Evolutionary conservation across 352 stramenopile genomes (phyloP).

Genomic region (Thalassiosira sp.): DNA sequence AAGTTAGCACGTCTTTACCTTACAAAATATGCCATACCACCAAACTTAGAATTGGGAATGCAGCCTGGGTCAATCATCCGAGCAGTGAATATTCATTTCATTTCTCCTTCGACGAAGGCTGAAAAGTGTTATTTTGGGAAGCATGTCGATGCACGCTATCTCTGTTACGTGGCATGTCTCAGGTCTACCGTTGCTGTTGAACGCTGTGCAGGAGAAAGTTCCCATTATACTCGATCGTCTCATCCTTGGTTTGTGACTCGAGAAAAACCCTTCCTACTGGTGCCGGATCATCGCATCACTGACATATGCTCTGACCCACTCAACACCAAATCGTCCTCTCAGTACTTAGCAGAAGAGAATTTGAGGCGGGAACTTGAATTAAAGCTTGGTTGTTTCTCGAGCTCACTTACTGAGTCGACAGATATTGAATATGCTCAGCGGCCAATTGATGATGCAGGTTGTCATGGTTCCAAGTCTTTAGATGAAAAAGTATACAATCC

Average conservation of each 20-base stretch:
- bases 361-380: conserved; percentile 28
- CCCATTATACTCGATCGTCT: not conserved
- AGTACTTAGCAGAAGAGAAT: conserved; percentile 36
- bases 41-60: conserved; percentile 53
- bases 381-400: conserved; percentile 14
- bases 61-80: conserved; percentile 57
- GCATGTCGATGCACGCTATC: conserved; percentile 5
- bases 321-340: conserved; percentile 30
- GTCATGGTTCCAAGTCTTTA: conserved; percentile 6
- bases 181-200: conserved; percentile 64
- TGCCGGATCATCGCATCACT: conserved; percentile 43
- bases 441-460: conserved; percentile 7
- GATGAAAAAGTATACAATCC: conserved; percentile 2
- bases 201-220: conserved; percentile 37
- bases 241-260: conserved; percentile 37
- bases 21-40: conserved; percentile 63
- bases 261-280: conserved; percentile 22
- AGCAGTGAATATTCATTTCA: conserved; percentile 73
- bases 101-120: not conserved
- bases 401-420: not conserved
- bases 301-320: conserved; percentile 34
- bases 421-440: conserved; percentile 11
- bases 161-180: conserved; percentile 46
- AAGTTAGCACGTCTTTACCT: conserved; percentile 55
- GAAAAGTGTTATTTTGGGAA: conserved; percentile 5